Evolutionary conservation across 805 yeast species (phyloP), one percentile per base, ranked within the genome.

Genomic region (Danielozyma ontarioensis): DNA sequence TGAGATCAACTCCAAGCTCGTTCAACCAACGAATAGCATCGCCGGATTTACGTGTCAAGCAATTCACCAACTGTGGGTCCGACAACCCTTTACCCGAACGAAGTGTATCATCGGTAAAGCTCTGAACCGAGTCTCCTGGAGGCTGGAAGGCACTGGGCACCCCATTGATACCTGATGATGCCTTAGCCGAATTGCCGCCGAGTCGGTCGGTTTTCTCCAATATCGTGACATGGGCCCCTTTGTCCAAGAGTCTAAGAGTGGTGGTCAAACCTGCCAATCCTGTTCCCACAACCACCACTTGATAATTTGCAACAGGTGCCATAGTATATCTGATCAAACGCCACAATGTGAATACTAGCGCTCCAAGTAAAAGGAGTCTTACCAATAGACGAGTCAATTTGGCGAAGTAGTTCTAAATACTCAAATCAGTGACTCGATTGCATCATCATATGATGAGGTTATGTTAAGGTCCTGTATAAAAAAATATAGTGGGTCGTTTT

Each of bases 151-250:
- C 35, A 0, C 69, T 61, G 3, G 59, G 59, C 1, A 44, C 64
- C 1, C 68, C 70, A 50, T 76, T 76, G 34, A 77, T 76, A 15
- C 83, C 83, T 16, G 78, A 71, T 3, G 80, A 73, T 0, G 83
- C 83, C 51, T 75, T 76, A 34, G 68, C 65, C 2, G 81, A 76
- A 42, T 77, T 77, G 5, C 82, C 81, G 19, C 83, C 83, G 22
- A 73, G 48, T 18, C 59, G 58, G 11, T 53, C 55, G 0, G 68
- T 55, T 43, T 77, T 77, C 34, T 77, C 83, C 3, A 77, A 34
- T 5, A 77, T 36, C 0, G 65, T 46, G 3, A 76, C 74, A 1
- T 71, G 64, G 15, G 59, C 39, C 11, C 68, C 65, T 16, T 53
- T 41, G 26, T 62, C 52, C 16, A 55, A 50, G 14, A 72, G 42